Evolutionary conservation across 768 basidiomycete genomes (phyloP), one percentile per base, ranked within the genome.

Genomic region (Leccinum disarticulatum): DNA sequence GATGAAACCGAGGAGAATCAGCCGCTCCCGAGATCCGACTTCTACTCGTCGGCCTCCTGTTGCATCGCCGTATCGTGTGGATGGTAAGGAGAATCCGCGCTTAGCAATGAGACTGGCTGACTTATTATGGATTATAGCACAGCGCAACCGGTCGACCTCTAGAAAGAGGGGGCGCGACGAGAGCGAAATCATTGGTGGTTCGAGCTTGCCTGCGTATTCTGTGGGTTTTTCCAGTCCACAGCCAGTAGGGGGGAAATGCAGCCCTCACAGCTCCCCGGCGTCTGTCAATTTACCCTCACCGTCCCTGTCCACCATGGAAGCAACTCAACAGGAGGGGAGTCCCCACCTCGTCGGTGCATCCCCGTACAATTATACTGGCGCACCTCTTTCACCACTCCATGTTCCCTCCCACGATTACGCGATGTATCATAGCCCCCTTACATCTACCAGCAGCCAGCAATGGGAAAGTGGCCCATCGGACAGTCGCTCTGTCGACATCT

Each of bases 211-310:
- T 13, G 70, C 79, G 2, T 85, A 79, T 64, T 82, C 83, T 61
- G 83, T 83, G 41, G 79, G 80, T 31, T 86, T 86, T 65, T 78
- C 83, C 4, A 83, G 82, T 58, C 84, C 86, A 10, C 77, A 77
- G 6, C 75, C 79, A 27, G 68, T 76, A 15, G 74, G 74, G 27
- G 70, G 79, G 13, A 80, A 72, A 46, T 75, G 81, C 10, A 90
- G 88, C 68, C 79, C 85, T 8, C 88, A 90, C 65, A 87, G 90
- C 68, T 92, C 90, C 14, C 90, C 90, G 2, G 83, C 84, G 3
- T 92, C 90, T 13, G 83, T 79, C 14, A 86, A 87, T 71, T 74
- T 87, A 28, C 87, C 90, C 3, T 91, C 90, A 3, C 90, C 90
- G 15, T 76, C 85, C 6, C 83, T 82, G 70, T 76, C 85, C 25